phyloP scores from a whole-genome alignment of 2,329 filamentous ascomycete species.

The Colletotrichum sp. region DNA sequence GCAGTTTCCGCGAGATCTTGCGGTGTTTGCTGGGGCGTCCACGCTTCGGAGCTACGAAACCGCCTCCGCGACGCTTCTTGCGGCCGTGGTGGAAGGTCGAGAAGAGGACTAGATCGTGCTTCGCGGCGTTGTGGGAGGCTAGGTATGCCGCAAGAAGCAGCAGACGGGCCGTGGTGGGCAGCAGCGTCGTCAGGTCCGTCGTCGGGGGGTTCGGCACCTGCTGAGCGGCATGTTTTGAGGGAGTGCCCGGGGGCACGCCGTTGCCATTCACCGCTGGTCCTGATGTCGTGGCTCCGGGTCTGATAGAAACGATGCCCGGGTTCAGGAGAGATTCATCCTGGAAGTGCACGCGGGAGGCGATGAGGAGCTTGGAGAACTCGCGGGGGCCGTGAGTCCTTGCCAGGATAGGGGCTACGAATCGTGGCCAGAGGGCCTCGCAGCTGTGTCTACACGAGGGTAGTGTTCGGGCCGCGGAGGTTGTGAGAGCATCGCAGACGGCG shows the following conservation, averaged over 20 bases:
- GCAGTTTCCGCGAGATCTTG: slow-evolving; percentile 77
- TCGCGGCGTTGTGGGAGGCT: slow-evolving; percentile 78
- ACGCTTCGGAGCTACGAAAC: slow-evolving; percentile 34
- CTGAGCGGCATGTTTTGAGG: slow-evolving; percentile 7
- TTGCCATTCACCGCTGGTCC: neutral
- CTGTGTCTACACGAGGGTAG: slow-evolving; percentile 74
- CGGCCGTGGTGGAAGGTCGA: slow-evolving; percentile 69
- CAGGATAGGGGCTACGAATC: slow-evolving; percentile 80
- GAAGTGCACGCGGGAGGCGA: slow-evolving; percentile 72
- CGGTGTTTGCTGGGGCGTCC: slow-evolving; percentile 58
- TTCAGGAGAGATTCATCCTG: slow-evolving; percentile 75
- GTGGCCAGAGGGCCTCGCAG: slow-evolving; percentile 80
- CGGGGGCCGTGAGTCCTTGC: slow-evolving; percentile 75
- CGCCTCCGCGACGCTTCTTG: slow-evolving; percentile 55
- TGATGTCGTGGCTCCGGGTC: neutral
- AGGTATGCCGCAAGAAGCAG: slow-evolving; percentile 81
- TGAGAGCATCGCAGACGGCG: slow-evolving; percentile 86
- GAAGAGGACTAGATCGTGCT: slow-evolving; percentile 78
- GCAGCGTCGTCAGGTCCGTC: slow-evolving; percentile 55
- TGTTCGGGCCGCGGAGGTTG: slow-evolving; percentile 80
- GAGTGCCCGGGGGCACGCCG: neutral
- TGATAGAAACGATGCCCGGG: slow-evolving; percentile 60
- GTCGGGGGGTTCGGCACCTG: neutral
- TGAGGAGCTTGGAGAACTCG: slow-evolving; percentile 85
- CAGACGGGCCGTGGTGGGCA: slow-evolving; percentile 77